Conservation (phyloP, 78 protist species). For the Acrasis kona region DNA sequence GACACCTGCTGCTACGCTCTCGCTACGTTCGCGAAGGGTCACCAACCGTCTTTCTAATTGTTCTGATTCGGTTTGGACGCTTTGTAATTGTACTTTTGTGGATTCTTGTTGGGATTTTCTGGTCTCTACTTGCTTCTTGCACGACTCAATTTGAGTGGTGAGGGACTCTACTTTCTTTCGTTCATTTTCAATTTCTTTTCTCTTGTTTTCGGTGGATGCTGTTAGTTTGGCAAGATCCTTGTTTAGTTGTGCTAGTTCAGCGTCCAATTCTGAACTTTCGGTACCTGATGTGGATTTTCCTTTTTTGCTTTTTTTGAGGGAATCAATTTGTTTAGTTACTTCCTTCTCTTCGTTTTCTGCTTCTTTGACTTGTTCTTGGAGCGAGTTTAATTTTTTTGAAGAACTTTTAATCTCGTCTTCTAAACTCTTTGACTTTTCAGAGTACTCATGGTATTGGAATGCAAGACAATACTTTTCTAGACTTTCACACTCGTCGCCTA, state of each 20-base stretch:
- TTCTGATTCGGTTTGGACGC: too few relatives aligned
- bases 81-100: background rate
- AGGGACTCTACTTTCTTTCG: background rate
- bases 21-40: too few relatives aligned
- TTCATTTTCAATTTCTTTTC: constrained; percentile 34
- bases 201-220: constrained; percentile 3
- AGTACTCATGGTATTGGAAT: constrained; percentile 28
- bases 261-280: background rate
- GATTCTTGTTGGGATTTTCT: constrained; percentile 11
- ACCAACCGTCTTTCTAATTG: too few relatives aligned
- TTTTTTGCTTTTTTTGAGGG: background rate
- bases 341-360: constrained; percentile 2
- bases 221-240: constrained; percentile 38
- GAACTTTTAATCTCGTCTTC: constrained; percentile 4
- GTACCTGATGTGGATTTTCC: too few relatives aligned
- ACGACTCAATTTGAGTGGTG: background rate
- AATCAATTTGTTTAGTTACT: background rate
- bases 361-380: constrained; percentile 1
- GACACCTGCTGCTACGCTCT: too few relatives aligned
- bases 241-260: constrained; percentile 22
- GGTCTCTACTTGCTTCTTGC: background rate
- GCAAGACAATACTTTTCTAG: constrained; percentile 55
- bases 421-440: constrained; percentile 1
- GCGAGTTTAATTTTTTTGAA: background rate
- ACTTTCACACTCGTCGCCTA: constrained; percentile 46